Conservation (phyloP, 1,284 basidiomycete species). For the Fomitopsis betulina region DNA sequence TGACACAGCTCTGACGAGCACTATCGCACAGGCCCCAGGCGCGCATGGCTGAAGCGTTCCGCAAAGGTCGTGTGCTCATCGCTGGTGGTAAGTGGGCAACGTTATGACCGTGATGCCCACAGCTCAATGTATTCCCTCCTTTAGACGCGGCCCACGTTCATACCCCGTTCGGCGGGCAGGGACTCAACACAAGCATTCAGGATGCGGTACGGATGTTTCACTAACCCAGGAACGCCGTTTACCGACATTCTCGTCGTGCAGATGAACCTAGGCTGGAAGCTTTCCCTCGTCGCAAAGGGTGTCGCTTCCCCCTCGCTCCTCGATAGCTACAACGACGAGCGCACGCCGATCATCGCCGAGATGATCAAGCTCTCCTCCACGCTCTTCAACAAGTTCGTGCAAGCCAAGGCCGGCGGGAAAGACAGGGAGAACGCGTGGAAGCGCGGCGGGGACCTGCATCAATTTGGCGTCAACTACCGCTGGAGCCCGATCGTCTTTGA, state of each 20-base stretch:
- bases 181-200: conserved; percentile 8
- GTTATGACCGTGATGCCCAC: too few species aligned
- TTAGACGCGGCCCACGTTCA: conserved; percentile 27
- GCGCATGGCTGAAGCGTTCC: conserved; percentile 30
- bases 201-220: background rate
- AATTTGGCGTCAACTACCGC: conserved; percentile 43
- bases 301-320: conserved; percentile 19
- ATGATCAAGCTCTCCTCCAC: conserved; percentile 20
- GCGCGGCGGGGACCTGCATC: conserved; percentile 23
- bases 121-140: background rate
- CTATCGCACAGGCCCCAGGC: too few species aligned
- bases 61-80: conserved; percentile 31
- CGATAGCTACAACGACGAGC: conserved; percentile 22
- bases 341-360: conserved; percentile 22
- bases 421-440: background rate
- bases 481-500: conserved; percentile 41
- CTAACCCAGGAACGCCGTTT: background rate
- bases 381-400: background rate
- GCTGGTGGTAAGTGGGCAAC: conserved; percentile 27
- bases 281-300: conserved; percentile 26
- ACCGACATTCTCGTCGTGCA: background rate
- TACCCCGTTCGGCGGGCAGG: conserved; percentile 26
- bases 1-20: background rate
- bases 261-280: conserved; percentile 31
- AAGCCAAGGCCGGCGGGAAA: background rate